Evolutionary conservation across 2,329 filamentous ascomycete species (phyloP).

Genomic region (Calonectria honghensis): DNA sequence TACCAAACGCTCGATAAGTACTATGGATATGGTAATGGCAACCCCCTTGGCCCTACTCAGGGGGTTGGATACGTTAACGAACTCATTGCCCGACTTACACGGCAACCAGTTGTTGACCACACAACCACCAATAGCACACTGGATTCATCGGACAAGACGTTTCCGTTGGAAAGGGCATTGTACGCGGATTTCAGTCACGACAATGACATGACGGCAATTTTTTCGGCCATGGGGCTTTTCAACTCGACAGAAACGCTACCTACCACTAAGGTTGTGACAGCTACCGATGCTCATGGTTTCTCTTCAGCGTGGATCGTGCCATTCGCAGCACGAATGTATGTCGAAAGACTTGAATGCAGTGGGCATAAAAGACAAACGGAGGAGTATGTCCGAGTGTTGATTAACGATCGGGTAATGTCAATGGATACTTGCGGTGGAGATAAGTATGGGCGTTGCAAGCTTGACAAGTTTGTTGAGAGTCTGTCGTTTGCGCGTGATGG

Average conservation of each 20-base stretch:
- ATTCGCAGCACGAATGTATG: constrained; percentile 87
- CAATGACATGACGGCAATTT: constrained; percentile 87
- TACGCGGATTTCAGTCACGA: constrained; percentile 97
- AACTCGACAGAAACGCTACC: constrained; percentile 76
- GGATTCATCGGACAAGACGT: constrained; percentile 79
- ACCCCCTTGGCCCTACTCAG: constrained; percentile 86
- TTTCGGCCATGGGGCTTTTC: constrained; percentile 86
- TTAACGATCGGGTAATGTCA: constrained; percentile 89
- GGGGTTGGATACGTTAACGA: constrained; percentile 93
- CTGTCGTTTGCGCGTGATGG: constrained; percentile 83
- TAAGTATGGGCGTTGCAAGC: constrained; percentile 79
- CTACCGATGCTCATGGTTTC: constrained; percentile 78
- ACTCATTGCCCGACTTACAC: constrained; percentile 86
- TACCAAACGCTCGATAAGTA: constrained; percentile 87
- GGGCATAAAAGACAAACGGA: constrained; percentile 62
- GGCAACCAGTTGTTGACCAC: constrained; percentile 79
- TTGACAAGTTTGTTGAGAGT: constrained; percentile 83
- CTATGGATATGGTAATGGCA: constrained; percentile 87
- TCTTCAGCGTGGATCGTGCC: constrained; percentile 87
- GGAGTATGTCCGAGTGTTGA: constrained; percentile 84
- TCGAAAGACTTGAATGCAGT: constrained; percentile 88
- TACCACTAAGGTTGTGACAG: constrained; percentile 69
- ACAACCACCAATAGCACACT: constrained; percentile 88
- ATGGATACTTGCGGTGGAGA: constrained; percentile 83
- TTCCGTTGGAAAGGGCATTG: constrained; percentile 80